Evolutionary conservation across 805 yeast species (phyloP).

Genomic region (Yamadazyma paraphyllophila): DNA sequence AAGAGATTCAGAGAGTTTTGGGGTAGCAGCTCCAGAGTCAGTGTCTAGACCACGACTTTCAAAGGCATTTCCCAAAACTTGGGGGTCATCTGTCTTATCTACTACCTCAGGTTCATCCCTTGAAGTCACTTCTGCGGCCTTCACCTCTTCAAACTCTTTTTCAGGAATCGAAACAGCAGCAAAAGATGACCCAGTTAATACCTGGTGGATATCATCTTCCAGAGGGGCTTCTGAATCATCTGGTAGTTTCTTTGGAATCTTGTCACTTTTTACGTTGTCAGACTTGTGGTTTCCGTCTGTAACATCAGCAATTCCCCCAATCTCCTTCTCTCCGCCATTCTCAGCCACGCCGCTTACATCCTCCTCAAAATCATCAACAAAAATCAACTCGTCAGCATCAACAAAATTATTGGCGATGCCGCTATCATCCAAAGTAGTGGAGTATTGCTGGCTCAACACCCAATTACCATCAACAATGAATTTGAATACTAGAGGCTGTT

Average conservation of each 20-base stretch:
- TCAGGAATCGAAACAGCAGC: slow-evolving; percentile 31
- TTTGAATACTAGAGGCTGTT: slow-evolving; percentile 33
- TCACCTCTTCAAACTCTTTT: slow-evolving; percentile 9
- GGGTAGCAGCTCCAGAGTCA: background rate
- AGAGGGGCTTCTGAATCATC: no score
- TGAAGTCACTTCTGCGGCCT: background rate
- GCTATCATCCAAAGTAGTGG: slow-evolving; percentile 27
- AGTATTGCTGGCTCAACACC: slow-evolving; percentile 24
- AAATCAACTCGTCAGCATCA: slow-evolving; percentile 24
- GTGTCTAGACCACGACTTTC: no score
- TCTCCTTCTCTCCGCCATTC: background rate
- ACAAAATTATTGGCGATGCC: slow-evolving; percentile 38
- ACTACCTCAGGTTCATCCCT: background rate
- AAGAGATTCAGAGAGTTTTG: background rate
- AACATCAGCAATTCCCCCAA: no score
- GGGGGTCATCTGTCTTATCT: background rate
- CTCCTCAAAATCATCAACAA: slow-evolving; percentile 20
- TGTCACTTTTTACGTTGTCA: background rate
- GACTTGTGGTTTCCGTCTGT: background rate
- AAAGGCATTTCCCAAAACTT: no score
- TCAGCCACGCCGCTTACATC: slow-evolving; percentile 5
- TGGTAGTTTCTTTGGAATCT: background rate
- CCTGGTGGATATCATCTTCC: slow-evolving; percentile 17
- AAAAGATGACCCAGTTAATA: slow-evolving; percentile 32
- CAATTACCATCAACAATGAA: slow-evolving; percentile 38